These are phyloP conservation scores for Acacia melanoxylon DNA, from an alignment of 306 rosid species.

Conservation along the genomic window DNA sequence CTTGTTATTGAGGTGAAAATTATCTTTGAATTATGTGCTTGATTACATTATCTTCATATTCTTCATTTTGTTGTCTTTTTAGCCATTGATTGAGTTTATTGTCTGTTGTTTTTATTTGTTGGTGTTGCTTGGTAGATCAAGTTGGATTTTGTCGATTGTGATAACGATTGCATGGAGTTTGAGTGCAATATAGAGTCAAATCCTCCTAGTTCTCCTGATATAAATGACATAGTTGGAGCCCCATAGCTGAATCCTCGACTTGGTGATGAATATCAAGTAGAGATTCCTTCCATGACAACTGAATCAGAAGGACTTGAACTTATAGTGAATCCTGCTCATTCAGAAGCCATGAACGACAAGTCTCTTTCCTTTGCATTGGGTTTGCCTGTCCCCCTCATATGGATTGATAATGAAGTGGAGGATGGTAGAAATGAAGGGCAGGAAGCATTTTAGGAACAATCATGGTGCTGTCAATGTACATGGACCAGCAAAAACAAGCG, in stretches of 20 bases:
- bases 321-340: conserved; percentile 42
- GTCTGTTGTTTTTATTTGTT: conserved; percentile 14
- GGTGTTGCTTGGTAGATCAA: conserved; percentile 49
- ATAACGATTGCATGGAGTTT: conserved; percentile 41
- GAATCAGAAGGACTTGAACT: conserved; percentile 44
- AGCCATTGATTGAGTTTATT: conserved; percentile 5
- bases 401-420: conserved; percentile 41
- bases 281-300: conserved; percentile 50
- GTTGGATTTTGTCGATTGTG: conserved; percentile 8
- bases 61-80: neutral
- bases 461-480: conserved; percentile 27
- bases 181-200: conserved; percentile 31
- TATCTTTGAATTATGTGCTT: conserved; percentile 24
- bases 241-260: conserved; percentile 50
- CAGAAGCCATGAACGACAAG: conserved; percentile 31
- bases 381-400: conserved; percentile 55
- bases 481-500: conserved; percentile 30
- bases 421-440: conserved; percentile 2
- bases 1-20: conserved; percentile 2
- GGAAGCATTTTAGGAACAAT: conserved; percentile 25
- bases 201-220: conserved; percentile 51
- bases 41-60: conserved; percentile 18
- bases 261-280: conserved; percentile 68
- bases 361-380: conserved; percentile 49
- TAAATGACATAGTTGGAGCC: conserved; percentile 41